Base-by-base conservation (phyloP, 169 alveolate genomes). In the Eimeria praecox region DNA sequence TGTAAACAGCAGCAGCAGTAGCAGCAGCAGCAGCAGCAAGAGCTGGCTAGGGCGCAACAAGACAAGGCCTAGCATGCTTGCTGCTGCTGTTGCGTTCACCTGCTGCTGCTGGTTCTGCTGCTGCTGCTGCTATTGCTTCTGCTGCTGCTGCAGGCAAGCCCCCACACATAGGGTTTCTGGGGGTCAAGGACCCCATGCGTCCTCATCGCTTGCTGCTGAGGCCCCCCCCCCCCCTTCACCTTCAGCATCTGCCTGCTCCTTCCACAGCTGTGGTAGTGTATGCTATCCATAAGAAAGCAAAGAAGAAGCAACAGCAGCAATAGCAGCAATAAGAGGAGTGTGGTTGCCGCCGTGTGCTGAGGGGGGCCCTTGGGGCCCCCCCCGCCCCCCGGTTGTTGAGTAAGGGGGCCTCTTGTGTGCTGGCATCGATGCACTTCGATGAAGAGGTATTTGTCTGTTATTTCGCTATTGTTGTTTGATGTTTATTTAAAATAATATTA, bases 1-100 rank as follows among this genome's bases (percentile, higher is more conserved):
- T 27, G 30, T 10, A 20, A 75, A n/a, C 35, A 78, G 46, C 64
- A 44, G 88, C 66, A 78, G 88, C 88, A 78, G 46, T 20, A 78
- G 38, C 56, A 78, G 88, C 66, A 78, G 88, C 88, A 27, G 88
- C 88, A 38, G 87, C 87, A 77, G 59, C 56, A 38, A n/a, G n/a
- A 27, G 73, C 73, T 27, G 73, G 9, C 35, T 27, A 22, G 73
- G 83, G 30, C 46, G 52, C 52, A 71, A 27, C 83, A 35, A 35
- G 46, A 4, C 12, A 71, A 3, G 2, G 83, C 83, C 52, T 16
- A 12, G 83, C 83, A 71, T 71, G 49, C 52, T 33, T 38, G 83
- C 49, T 33, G 83, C 83, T 71, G 30, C 83, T 12, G 83, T 52
- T 71, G 83, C 54, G 14, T 46, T n/a, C 40, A 69, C 46, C 54